Conservation (phyloP, 2,329 filamentous ascomycete species). For the Calonectria hawksworthii region DNA sequence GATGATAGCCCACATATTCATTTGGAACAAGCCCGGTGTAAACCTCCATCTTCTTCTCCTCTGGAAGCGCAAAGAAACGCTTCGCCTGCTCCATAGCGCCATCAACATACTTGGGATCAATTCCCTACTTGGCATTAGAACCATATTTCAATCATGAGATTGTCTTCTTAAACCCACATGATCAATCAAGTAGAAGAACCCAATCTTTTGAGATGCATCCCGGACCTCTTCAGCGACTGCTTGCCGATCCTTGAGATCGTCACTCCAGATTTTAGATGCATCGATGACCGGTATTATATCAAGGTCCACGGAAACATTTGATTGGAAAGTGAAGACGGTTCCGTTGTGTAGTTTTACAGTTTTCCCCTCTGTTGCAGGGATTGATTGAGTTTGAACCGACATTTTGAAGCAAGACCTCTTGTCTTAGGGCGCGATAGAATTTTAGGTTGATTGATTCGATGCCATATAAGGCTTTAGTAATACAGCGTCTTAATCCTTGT, state of each 20-base stretch:
- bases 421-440: neutral
- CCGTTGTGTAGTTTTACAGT: constrained; percentile 43
- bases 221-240: constrained; percentile 56
- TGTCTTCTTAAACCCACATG: constrained; percentile 38
- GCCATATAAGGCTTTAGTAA: neutral
- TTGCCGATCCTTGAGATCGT: constrained; percentile 50
- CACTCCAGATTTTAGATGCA: constrained; percentile 55
- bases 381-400: neutral
- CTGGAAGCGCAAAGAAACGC: constrained; percentile 57
- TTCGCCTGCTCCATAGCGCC: constrained; percentile 54
- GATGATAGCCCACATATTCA: constrained; percentile 52
- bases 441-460: neutral
- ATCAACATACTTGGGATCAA: constrained; percentile 48
- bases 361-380: neutral
- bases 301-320: constrained; percentile 40
- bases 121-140: constrained; percentile 30
- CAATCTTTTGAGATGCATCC: constrained; percentile 55
- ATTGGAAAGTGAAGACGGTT: constrained; percentile 40
- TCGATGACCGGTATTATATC: constrained; percentile 60
- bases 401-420: neutral
- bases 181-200: constrained; percentile 60
- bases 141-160: constrained; percentile 3
- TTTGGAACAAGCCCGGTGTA: constrained; percentile 55
- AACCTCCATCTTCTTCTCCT: constrained; percentile 62
- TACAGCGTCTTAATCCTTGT: neutral